Percentiles rank a stretch among this genome's conserved stretches.
Conservation (phyloP, 2,329 filamentous ascomycete species). For the Dendryphion nanum region DNA sequence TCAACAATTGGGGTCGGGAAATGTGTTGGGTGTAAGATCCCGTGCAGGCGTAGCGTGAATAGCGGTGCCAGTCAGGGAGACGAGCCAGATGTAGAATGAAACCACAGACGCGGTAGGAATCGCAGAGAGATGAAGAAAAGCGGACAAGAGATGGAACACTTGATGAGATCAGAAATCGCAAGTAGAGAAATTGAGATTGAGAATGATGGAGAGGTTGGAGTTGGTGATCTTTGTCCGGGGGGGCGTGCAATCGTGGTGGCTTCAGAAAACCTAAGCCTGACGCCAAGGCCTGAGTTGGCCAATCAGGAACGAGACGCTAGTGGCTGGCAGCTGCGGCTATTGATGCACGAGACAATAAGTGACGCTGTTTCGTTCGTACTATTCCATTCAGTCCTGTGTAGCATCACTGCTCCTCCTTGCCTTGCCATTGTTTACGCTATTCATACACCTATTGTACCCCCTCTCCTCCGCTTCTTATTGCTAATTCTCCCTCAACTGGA, state of each 20-base stretch:
- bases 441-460: background rate
- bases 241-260: slow-evolving; percentile 23
- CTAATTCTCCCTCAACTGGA: background rate
- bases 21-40: slow-evolving; percentile 16
- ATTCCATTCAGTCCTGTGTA: too few species aligned
- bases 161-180: slow-evolving; percentile 11
- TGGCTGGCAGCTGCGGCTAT: too few species aligned
- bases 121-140: slow-evolving; percentile 13
- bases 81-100: slow-evolving; percentile 19
- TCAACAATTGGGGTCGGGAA: slow-evolving; percentile 14
- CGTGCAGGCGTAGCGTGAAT: slow-evolving; percentile 35
- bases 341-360: too few species aligned
- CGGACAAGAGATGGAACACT: background rate
- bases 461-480: background rate
- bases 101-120: slow-evolving; percentile 20
- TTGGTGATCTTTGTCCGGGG: slow-evolving; percentile 38
- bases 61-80: slow-evolving; percentile 29
- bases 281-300: slow-evolving; percentile 12
- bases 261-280: slow-evolving; percentile 30
- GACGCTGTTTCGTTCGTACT: too few species aligned
- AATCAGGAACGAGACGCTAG: slow-evolving; percentile 23
- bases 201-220: slow-evolving; percentile 8
- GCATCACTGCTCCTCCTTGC: background rate
- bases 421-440: slow-evolving; percentile 1
- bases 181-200: slow-evolving; percentile 2